Evolutionary conservation across 257 asterid genomes (phyloP).

Genomic region (Nicotiana benthamiana): DNA sequence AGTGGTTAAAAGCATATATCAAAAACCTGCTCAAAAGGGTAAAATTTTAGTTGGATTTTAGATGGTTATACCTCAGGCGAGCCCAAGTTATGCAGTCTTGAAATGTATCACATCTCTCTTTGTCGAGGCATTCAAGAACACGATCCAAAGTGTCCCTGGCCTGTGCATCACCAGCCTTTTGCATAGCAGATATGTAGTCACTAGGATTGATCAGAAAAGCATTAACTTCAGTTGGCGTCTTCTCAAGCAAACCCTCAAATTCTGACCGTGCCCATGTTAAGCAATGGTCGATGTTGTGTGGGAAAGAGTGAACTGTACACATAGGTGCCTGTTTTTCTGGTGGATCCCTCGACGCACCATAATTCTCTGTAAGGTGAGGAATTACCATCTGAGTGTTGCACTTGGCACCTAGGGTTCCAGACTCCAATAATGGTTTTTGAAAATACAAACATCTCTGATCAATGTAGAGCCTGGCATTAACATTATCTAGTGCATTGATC

Average conservation of each 20-base stretch:
- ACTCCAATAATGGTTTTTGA: conserved; percentile 87
- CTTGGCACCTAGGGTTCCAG: conserved; percentile 90
- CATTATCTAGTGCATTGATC: conserved; percentile 90
- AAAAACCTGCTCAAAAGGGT: neutral
- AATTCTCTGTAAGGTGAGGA: conserved; percentile 85
- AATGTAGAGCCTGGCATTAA: conserved; percentile 86
- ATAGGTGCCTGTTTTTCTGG: conserved; percentile 97
- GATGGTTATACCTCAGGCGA: conserved; percentile 29
- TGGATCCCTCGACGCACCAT: conserved; percentile 94
- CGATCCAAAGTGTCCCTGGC: conserved; percentile 88
- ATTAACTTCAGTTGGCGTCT: conserved; percentile 85
- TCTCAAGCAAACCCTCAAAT: conserved; percentile 90
- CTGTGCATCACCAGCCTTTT: conserved; percentile 88
- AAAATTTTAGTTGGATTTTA: conserved; percentile 28
- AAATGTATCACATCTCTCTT: conserved; percentile 69
- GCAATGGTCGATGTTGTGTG: conserved; percentile 92
- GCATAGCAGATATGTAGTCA: conserved; percentile 67
- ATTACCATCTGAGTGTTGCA: conserved; percentile 92
- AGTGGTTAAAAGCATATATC: conserved; percentile 11
- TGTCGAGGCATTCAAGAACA: conserved; percentile 69
- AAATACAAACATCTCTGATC: conserved; percentile 92
- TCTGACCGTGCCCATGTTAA: conserved; percentile 98
- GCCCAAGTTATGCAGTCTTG: conserved; percentile 85
- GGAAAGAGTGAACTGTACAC: conserved; percentile 95
- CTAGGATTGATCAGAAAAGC: conserved; percentile 67